Base-by-base conservation (phyloP, 2,329 filamentous ascomycete genomes). In the Aspergillus spinulosporus region DNA sequence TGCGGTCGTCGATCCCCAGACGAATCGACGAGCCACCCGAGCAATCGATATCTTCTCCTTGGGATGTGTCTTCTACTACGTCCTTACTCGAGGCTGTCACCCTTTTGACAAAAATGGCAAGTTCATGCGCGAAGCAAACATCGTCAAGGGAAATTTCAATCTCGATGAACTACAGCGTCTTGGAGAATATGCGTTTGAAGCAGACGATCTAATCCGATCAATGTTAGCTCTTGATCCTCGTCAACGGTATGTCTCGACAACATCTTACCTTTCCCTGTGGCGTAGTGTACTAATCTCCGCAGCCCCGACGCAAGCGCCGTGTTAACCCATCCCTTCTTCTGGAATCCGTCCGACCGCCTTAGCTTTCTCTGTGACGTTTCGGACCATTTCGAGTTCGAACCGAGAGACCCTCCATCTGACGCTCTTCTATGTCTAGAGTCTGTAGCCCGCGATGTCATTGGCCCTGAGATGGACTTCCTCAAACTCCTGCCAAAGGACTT, bases 1-100 rank as follows among this genome's bases (percentile, higher is more conserved):
- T 2, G 74, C 77, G 9, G 83, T 84, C 14, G 77, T 85, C 15
- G 71, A 82, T 79, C 76, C 80, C 67, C 63, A 80, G 49, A 81
- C 78, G 3, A 86, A 85, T 63, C 87, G 92, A 57, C 89, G 94
- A 50, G 93, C 95, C 5, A 99, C 96, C 45, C 88, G 94, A 45
- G 90, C 94, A 6, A 97, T 97, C 59, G 94, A 99, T 70, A 96
- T 99, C 28, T 99, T 99, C 77, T 96, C 92, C 0, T 83, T 99
- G 36, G 94, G 94, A 1, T 88, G 96, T 52, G 92, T 99, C n/a
- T 99, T 97, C 79, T 97, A 92, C 77, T 99, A 97, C 72, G 92
- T 97, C n/a, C 81, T 99, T 58, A 97, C 93, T 1, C 89, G 92
- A 60, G 94, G 94, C 12, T 85, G 83, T 1, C 94, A 99, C 72